Evolutionary conservation across 352 stramenopile genomes (phyloP).

Genomic region (Phytophthora sp.): DNA sequence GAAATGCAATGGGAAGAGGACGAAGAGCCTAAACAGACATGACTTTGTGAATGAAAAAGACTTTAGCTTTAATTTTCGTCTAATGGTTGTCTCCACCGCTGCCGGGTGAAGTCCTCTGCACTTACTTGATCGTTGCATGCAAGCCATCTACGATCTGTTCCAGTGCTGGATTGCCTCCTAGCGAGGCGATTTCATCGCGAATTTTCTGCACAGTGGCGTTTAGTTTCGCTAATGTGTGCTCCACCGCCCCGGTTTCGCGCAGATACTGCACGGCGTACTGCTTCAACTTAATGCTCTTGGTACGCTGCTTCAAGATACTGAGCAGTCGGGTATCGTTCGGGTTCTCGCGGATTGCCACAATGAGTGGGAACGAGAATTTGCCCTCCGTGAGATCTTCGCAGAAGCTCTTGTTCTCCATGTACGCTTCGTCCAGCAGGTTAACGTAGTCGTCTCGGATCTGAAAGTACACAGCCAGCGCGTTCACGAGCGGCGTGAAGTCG

Average conservation of each 20-base stretch:
- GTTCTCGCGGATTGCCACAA: constrained; percentile 77
- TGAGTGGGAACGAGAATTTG: constrained; percentile 96
- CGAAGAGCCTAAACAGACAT: constrained; percentile 12
- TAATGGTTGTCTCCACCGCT: no score
- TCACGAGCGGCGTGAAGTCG: constrained; percentile 91
- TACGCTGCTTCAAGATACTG: constrained; percentile 97
- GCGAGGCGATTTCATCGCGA: constrained; percentile 43
- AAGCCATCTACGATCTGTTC: constrained; percentile 61
- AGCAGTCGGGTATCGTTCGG: constrained; percentile 88
- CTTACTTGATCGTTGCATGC: constrained; percentile 58
- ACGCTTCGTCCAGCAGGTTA: constrained; percentile 95
- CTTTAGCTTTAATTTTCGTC: neutral
- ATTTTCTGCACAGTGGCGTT: constrained; percentile 58
- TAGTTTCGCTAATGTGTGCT: constrained; percentile 63
- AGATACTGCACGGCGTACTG: constrained; percentile 92
- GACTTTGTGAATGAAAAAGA: neutral
- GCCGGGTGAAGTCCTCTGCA: no score
- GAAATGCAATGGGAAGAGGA: constrained; percentile 29
- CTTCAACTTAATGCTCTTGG: constrained; percentile 95
- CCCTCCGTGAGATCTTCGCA: constrained; percentile 98
- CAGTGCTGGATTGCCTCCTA: constrained; percentile 68
- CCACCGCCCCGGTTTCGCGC: constrained; percentile 64
- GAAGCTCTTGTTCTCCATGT: constrained; percentile 98
- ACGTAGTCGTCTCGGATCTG: constrained; percentile 98
- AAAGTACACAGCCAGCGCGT: constrained; percentile 97